Evolutionary conservation across 306 rosid species (phyloP), one percentile per base, ranked within the genome.

Genomic region (Fagus crenata): DNA sequence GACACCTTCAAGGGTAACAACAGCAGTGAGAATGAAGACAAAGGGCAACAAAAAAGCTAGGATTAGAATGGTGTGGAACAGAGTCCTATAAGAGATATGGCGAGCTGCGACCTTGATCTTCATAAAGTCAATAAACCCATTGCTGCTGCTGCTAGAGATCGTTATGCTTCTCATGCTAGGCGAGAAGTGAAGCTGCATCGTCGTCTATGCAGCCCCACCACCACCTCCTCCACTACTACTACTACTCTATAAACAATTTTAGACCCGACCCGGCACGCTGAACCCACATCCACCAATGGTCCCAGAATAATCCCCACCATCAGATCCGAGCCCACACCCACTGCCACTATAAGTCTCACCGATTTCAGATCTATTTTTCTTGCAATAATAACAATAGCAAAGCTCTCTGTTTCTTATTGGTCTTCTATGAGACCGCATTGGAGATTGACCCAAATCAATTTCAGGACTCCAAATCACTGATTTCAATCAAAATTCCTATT

Each of bases 121-220:
- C 99, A 96, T 96, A 84, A 92, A 96, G 88, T 89, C 97, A 87
- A 91, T 87, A 90, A 92, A 96, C 82, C 99, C 99, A 96, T 96
- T 92, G 90, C 84, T 92, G 89, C 97, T 89, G 88, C 84, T 92
- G 89, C 97, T 89, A 87, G 99, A 96, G 88, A 96, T 96, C 77
- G 99, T 96, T 88, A 96, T 89, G 88, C 99, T 96, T 96, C 96
- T 96, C 99, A 96, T 96, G 77, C 99, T 96, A 88, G 98, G 98
- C 88, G 99, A 96, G 88, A 96, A 89, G 90, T 91, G 99, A 92
- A 96, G 99, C 99, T 96, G 98, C 99, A 96, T 96, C 99, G 95
- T 96, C 92, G 87, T 92, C 79, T 86, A 82, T 74, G 99, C 97
- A 92, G 93, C 96, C 87, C 83, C 91, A 83, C 65, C 81, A 74